A percentile compares a stretch with the other conserved stretches of the same genome.
Evolutionary conservation across 1,284 basidiomycete species (phyloP).

Genomic region (Trichosporon ovoides): DNA sequence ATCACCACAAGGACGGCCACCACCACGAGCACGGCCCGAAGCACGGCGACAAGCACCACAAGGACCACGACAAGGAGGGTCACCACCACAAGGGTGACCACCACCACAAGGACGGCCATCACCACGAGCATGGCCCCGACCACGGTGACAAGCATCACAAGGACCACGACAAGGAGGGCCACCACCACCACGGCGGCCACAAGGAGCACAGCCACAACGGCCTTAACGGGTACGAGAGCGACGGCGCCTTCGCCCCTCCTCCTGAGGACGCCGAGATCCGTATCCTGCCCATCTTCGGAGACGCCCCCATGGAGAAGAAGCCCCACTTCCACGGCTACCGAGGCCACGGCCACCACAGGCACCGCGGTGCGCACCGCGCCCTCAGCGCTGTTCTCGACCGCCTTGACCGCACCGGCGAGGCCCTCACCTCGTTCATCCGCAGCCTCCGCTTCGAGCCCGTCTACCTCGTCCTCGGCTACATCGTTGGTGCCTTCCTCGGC

Average conservation of each 20-base stretch:
- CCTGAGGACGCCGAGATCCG: slow-evolving; percentile 1
- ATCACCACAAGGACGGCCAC: slow-evolving; percentile 6
- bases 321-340: too few species aligned
- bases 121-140: not conserved
- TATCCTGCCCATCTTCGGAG: slow-evolving; percentile 12
- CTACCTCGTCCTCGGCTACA: slow-evolving; percentile 2
- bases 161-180: not conserved
- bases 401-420: not conserved
- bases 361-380: not conserved
- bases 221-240: not conserved
- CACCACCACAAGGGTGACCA: not conserved
- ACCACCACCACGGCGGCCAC: slow-evolving; percentile 7
- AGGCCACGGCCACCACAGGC: too few species aligned
- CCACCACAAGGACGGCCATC: slow-evolving; percentile 5
- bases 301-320: too few species aligned
- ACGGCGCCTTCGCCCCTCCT: slow-evolving; percentile 6
- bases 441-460: not conserved
- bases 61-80: not conserved
- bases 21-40: slow-evolving; percentile 1
- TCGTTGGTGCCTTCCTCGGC: not conserved
- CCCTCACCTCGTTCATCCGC: not conserved
- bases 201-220: slow-evolving; percentile 2
- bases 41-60: not conserved
- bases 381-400: not conserved
- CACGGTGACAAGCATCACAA: slow-evolving; percentile 5